These are phyloP conservation scores for Parietichytrium sp. DNA, from an alignment of 108 stramenopile species.

Conservation along the genomic window DNA sequence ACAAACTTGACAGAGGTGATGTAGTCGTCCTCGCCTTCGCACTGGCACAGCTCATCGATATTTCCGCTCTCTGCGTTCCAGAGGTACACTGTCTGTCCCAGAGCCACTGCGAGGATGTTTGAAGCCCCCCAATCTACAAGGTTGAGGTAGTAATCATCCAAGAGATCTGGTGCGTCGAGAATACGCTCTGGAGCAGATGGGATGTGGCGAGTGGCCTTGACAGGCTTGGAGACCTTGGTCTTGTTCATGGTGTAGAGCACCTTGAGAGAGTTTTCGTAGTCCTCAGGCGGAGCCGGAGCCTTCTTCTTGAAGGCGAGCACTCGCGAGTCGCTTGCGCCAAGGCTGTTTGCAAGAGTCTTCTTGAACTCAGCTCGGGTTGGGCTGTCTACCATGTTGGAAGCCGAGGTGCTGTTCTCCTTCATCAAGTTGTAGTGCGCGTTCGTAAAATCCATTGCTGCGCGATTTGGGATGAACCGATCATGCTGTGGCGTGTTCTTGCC, in stretches of 20 bases:
- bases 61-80: constrained; percentile 94
- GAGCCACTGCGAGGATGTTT: constrained; percentile 93
- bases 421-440: constrained; percentile 44
- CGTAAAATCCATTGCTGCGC: constrained; percentile 56
- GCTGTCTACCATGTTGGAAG: constrained; percentile 45
- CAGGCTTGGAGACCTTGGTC: constrained; percentile 62
- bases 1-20: constrained; percentile 94
- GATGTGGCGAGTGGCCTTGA: constrained; percentile 78
- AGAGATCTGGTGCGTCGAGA: constrained; percentile 95
- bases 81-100: constrained; percentile 92
- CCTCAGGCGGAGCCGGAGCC: constrained; percentile 89
- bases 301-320: constrained; percentile 90
- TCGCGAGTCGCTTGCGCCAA: constrained; percentile 39
- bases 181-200: constrained; percentile 90
- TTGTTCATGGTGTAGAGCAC: constrained; percentile 83
- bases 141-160: constrained; percentile 98
- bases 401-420: constrained; percentile 15
- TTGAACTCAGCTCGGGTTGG: constrained; percentile 36
- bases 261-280: constrained; percentile 88
- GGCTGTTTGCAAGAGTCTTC: constrained; percentile 44
- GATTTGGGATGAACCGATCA: constrained; percentile 64
- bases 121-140: constrained; percentile 86
- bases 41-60: constrained; percentile 83
- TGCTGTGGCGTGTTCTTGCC: constrained; percentile 37
- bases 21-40: constrained; percentile 82